phyloP scores from a whole-genome alignment of 306 rosid genomes.

The Begonia loranthoides region DNA sequence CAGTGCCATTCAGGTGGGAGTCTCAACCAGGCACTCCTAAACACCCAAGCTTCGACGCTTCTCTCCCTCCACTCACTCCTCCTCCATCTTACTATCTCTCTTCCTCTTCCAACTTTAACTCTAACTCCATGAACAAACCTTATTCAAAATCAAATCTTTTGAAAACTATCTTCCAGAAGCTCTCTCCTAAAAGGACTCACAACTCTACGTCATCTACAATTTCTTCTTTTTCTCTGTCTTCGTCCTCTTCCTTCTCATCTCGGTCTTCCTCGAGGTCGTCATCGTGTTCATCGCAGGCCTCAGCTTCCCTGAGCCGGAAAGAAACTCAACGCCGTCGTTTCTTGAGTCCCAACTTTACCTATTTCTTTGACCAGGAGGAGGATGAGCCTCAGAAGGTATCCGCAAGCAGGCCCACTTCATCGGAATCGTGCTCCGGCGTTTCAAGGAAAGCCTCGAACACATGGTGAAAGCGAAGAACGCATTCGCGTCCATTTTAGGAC shows the following conservation, averaged over 20 bases:
- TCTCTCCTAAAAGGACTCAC: conserved; percentile 8
- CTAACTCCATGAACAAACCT: neutral
- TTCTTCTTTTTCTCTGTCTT: neutral
- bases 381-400: neutral
- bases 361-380: neutral
- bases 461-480: conserved; percentile 14
- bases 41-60: conserved; percentile 15
- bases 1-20: conserved; percentile 47
- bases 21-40: conserved; percentile 54
- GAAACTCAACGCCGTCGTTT: conserved; percentile 1
- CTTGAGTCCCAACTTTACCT: neutral
- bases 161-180: conserved; percentile 6
- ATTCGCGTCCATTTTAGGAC: conserved; percentile 8
- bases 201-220: neutral
- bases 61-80: conserved; percentile 40
- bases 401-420: neutral
- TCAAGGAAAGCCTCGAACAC: neutral
- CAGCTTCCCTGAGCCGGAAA: neutral
- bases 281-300: conserved; percentile 4
- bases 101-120: neutral
- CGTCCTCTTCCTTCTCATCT: conserved; percentile 7
- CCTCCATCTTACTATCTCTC: conserved; percentile 32
- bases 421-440: neutral
- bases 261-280: conserved; percentile 8
- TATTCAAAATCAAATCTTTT: conserved; percentile 10